These are phyloP conservation scores for Dipodascus geniculatus DNA, from an alignment of 805 yeast genomes.

Conservation along the genomic window DNA sequence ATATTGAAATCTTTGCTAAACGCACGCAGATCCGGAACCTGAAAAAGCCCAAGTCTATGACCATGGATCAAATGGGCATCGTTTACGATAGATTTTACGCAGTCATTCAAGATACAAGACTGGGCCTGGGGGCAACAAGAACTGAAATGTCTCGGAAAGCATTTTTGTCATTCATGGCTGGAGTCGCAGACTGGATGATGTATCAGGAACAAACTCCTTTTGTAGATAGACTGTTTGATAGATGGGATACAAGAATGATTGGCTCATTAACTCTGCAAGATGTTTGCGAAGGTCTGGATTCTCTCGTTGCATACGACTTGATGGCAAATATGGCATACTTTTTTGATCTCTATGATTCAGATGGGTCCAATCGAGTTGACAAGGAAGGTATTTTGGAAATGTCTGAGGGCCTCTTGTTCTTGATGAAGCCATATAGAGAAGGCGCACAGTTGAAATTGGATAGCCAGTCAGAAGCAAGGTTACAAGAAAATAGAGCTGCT, in stretches of 20 bases:
- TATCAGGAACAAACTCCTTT: conserved; percentile 31
- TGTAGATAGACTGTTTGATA: conserved; percentile 48
- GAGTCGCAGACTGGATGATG: conserved; percentile 63
- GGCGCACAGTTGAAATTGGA: conserved; percentile 45
- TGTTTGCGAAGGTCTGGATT: conserved; percentile 62
- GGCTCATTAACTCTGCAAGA: conserved; percentile 53
- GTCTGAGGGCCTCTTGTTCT: conserved; percentile 74
- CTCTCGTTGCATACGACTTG: conserved; percentile 56
- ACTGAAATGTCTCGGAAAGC: conserved; percentile 66
- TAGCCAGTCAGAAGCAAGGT: conserved; percentile 44
- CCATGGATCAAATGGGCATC: conserved; percentile 47
- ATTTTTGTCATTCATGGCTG: conserved; percentile 63
- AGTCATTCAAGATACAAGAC: conserved; percentile 50
- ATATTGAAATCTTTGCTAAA: conserved; percentile 83
- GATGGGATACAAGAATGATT: conserved; percentile 53
- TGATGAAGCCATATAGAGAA: conserved; percentile 81
- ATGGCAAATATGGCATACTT: conserved; percentile 71
- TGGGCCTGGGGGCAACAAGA: conserved; percentile 34
- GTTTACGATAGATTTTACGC: conserved; percentile 78
- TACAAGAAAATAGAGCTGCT: conserved; percentile 38
- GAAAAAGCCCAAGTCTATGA: conserved; percentile 57
- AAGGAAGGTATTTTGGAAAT: conserved; percentile 71
- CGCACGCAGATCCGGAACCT: conserved; percentile 82
- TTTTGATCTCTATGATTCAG: conserved; percentile 60
- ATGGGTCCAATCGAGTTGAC: conserved; percentile 47